These are phyloP conservation scores for Psilocybe azurescens DNA, from an alignment of 768 basidiomycete genomes.

Conservation along the genomic window DNA sequence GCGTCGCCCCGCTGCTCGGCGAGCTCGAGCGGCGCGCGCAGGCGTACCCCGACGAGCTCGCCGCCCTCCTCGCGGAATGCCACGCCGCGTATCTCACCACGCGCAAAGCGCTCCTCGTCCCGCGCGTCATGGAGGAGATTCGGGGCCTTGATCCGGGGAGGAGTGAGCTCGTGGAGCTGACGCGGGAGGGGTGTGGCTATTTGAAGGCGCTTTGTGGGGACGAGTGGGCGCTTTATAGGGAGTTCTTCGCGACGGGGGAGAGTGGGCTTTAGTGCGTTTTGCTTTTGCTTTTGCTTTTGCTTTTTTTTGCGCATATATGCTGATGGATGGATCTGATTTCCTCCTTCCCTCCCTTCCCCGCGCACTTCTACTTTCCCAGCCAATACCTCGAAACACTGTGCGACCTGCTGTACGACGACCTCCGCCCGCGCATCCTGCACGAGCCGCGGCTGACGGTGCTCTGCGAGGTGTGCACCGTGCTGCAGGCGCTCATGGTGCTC, in stretches of 20 bases:
- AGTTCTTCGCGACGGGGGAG: slow-evolving; percentile 89
- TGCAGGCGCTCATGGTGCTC: slow-evolving; percentile 95
- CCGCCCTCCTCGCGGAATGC: slow-evolving; percentile 83
- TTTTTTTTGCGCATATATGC: slow-evolving; percentile 5
- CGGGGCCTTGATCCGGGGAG: slow-evolving; percentile 76
- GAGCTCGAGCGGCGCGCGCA: slow-evolving; percentile 85
- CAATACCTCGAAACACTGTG: slow-evolving; percentile 90
- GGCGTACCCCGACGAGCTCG: slow-evolving; percentile 84
- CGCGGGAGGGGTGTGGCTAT: slow-evolving; percentile 90
- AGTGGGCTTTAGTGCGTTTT: slow-evolving; percentile 60
- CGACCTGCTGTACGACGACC: slow-evolving; percentile 93
- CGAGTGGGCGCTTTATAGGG: slow-evolving; percentile 85
- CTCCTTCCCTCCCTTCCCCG: too few relatives aligned
- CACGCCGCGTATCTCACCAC: slow-evolving; percentile 82
- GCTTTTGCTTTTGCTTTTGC: too few relatives aligned
- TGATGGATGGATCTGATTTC: not conserved
- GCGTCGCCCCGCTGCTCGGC: slow-evolving; percentile 76
- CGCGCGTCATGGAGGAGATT: slow-evolving; percentile 82
- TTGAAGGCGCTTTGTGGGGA: slow-evolving; percentile 90
- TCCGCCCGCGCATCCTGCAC: slow-evolving; percentile 94
- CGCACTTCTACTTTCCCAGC: slow-evolving; percentile 48
- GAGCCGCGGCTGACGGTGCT: slow-evolving; percentile 87
- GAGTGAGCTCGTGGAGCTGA: slow-evolving; percentile 89
- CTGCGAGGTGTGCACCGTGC: slow-evolving; percentile 94
- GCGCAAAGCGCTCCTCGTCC: slow-evolving; percentile 73